phyloP scores from a whole-genome alignment of 768 basidiomycete genomes.

The Pisolithus tinctorius region DNA sequence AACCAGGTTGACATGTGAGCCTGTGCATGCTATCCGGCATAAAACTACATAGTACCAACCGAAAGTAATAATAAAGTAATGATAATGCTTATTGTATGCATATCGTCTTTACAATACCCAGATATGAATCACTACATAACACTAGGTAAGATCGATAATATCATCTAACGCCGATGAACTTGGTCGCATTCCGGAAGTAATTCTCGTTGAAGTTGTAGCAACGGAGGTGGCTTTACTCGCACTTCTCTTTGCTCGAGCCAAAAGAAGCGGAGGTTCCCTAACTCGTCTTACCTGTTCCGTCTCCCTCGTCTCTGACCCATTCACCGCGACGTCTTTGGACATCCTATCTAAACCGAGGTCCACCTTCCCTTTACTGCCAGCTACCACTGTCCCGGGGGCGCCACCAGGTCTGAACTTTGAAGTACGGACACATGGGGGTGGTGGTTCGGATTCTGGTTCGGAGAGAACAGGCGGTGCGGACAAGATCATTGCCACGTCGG shows the following conservation, averaged over 20 bases:
- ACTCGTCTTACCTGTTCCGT: not conserved
- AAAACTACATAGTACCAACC: too few species aligned
- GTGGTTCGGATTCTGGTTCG: not conserved
- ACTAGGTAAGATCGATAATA: constrained; percentile 38
- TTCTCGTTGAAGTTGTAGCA: not conserved
- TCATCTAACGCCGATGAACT: constrained; percentile 9
- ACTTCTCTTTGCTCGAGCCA: constrained; percentile 12
- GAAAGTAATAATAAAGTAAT: too few species aligned
- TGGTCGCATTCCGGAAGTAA: not conserved
- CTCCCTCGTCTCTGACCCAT: not conserved
- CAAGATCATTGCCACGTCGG: constrained; percentile 20
- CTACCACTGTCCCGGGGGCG: not conserved
- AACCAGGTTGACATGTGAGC: too few species aligned
- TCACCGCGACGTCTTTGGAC: not conserved
- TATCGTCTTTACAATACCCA: too few species aligned
- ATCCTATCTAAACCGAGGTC: not conserved
- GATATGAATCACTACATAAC: not conserved
- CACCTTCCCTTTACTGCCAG: not conserved
- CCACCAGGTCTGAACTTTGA: not conserved
- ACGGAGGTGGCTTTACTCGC: not conserved
- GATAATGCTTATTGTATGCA: too few species aligned
- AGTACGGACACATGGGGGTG: not conserved
- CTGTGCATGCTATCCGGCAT: too few species aligned
- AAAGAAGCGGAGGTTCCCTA: constrained; percentile 14
- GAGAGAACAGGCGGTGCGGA: constrained; percentile 15